Evolutionary conservation across 2,329 filamentous ascomycete genomes (phyloP).

Genomic region (Pestalotiopsis sp.): DNA sequence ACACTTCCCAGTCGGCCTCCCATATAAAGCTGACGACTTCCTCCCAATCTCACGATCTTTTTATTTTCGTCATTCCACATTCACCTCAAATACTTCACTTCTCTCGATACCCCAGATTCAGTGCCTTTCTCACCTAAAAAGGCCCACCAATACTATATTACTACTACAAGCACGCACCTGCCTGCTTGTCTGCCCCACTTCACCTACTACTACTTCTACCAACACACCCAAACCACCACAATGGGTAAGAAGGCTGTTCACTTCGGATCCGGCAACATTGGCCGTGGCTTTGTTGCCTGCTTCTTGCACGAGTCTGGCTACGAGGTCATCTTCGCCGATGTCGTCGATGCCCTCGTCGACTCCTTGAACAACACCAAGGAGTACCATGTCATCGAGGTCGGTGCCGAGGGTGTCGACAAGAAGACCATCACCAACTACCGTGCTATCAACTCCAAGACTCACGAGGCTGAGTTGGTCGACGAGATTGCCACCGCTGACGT

Average conservation of each 20-base stretch:
- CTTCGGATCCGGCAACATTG: slow-evolving; percentile 86
- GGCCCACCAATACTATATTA: neutral
- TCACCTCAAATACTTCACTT: neutral
- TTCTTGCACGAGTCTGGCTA: slow-evolving; percentile 95
- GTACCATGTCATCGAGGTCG: slow-evolving; percentile 93
- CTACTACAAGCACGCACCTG: neutral
- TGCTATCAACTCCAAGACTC: slow-evolving; percentile 89
- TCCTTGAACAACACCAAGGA: slow-evolving; percentile 71
- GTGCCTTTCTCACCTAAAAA: neutral
- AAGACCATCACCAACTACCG: slow-evolving; percentile 93
- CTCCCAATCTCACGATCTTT: slow-evolving; percentile 5
- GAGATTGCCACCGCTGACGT: slow-evolving; percentile 87
- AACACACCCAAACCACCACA: slow-evolving; percentile 21
- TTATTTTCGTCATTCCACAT: neutral
- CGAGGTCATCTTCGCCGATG: slow-evolving; percentile 95
- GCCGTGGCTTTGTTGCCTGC: slow-evolving; percentile 82
- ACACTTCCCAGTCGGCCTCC: neutral
- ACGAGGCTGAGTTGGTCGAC: slow-evolving; percentile 77
- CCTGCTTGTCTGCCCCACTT: neutral
- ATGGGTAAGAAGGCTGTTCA: slow-evolving; percentile 73
- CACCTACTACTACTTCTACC: neutral
- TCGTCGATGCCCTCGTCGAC: slow-evolving; percentile 81
- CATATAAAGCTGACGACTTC: slow-evolving; percentile 7
- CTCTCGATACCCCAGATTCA: neutral
- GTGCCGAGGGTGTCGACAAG: slow-evolving; percentile 75